Percentiles rank a stretch among this genome's conserved stretches.
phyloP scores from a whole-genome alignment of 1,139 yeast genomes.

The Taphrina communis region DNA sequence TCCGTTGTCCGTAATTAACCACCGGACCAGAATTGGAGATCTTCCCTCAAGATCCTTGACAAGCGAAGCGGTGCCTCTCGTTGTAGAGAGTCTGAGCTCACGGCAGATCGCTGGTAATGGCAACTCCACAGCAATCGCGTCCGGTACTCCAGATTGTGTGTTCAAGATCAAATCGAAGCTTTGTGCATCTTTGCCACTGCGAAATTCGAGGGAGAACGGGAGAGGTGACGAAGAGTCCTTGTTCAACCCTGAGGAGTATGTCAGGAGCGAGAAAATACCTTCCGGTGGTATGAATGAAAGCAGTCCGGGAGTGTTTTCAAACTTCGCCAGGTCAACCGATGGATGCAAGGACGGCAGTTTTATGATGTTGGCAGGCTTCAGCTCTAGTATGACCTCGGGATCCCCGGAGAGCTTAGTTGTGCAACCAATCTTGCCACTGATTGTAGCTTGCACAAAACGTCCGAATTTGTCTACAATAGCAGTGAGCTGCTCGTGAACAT shows the following conservation, averaged over 20 bases:
- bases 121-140: conserved; percentile 8
- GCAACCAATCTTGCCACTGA: conserved; percentile 17
- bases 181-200: background rate
- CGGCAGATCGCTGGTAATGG: conserved; percentile 19
- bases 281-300: conserved; percentile 87
- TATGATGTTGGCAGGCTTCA: conserved; percentile 58
- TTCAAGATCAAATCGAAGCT: conserved; percentile 23
- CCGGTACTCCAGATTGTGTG: background rate
- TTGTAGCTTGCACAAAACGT: conserved; percentile 2
- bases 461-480: conserved; percentile 32
- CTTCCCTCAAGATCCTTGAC: background rate
- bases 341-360: conserved; percentile 59
- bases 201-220: conserved; percentile 32
- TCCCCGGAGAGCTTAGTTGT: conserved; percentile 58
- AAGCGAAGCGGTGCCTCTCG: conserved; percentile 8
- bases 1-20: conserved; percentile 4
- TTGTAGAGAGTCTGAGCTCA: conserved; percentile 12
- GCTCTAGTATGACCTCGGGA: conserved; percentile 68
- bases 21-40: conserved; percentile 1
- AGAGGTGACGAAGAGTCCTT: conserved; percentile 20
- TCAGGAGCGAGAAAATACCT: conserved; percentile 69
- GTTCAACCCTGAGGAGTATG: conserved; percentile 23
- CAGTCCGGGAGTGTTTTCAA: conserved; percentile 50
- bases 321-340: conserved; percentile 56
- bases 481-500: conserved; percentile 60